phyloP scores from a whole-genome alignment of 345 rosid genomes.

The Euphorbia peplus region DNA sequence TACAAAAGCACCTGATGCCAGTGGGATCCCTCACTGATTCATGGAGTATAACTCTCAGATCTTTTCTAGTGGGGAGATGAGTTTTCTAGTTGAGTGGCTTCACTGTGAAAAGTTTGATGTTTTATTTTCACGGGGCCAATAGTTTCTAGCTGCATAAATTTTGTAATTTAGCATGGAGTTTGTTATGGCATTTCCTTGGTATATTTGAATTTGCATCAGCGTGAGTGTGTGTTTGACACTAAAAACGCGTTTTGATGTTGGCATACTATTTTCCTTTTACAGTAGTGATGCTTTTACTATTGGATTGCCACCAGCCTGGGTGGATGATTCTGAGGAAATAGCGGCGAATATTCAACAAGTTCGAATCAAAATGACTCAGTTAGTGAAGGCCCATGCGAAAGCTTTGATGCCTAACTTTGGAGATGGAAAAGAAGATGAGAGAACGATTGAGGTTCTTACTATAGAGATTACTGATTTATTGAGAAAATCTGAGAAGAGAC shows the following conservation, averaged over 20 bases:
- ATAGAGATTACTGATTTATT: conserved; percentile 68
- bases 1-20: no score
- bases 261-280: conserved; percentile 30
- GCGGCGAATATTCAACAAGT: conserved; percentile 68
- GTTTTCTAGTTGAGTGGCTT: background rate
- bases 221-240: background rate
- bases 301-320: conserved; percentile 93
- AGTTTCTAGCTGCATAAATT: background rate
- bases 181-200: background rate
- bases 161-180: background rate
- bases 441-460: conserved; percentile 65
- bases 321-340: conserved; percentile 86
- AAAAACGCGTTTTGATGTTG: background rate
- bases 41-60: no score
- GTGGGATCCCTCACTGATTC: no score
- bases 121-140: background rate
- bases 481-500: conserved; percentile 76
- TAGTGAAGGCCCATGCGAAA: conserved; percentile 85
- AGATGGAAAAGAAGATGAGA: conserved; percentile 90
- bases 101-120: background rate
- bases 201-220: background rate
- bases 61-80: no score
- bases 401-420: conserved; percentile 97
- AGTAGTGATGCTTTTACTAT: conserved; percentile 68
- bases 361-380: conserved; percentile 61